These are phyloP conservation scores for Daphne laureola DNA, from an alignment of 441 rosid genomes.

Conservation along the genomic window DNA sequence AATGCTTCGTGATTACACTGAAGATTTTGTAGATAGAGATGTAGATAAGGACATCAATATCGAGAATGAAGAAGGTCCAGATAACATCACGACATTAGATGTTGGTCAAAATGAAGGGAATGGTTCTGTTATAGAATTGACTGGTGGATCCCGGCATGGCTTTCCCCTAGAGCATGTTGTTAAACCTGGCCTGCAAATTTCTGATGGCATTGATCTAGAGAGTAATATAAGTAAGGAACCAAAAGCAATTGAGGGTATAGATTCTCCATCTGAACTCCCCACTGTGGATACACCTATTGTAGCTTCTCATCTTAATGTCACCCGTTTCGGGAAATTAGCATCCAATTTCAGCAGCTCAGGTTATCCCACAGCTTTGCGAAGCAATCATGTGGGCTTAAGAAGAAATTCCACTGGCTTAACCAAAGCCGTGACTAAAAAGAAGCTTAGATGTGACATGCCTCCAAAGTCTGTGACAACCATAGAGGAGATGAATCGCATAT, in stretches of 20 bases:
- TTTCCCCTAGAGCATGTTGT: constrained; percentile 21
- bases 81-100: constrained; percentile 17
- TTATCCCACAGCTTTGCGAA: constrained; percentile 15
- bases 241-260: constrained; percentile 16
- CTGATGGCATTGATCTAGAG: constrained; percentile 10
- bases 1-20: constrained; percentile 12
- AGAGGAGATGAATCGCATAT: constrained; percentile 55
- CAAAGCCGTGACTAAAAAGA: constrained; percentile 37
- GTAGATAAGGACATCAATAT: constrained; percentile 11
- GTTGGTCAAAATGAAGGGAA: constrained; percentile 25
- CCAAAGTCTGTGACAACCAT: constrained; percentile 65
- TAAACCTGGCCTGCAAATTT: constrained; percentile 16
- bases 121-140: constrained; percentile 18
- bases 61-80: constrained; percentile 21
- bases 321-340: constrained; percentile 14
- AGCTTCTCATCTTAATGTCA: constrained; percentile 14
- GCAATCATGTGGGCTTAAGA: constrained; percentile 15
- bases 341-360: constrained; percentile 25
- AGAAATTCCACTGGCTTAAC: constrained; percentile 21
- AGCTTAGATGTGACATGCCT: constrained; percentile 59
- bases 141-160: constrained; percentile 14
- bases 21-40: constrained; percentile 20
- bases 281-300: constrained; percentile 7
- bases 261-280: constrained; percentile 15
- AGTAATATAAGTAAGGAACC: constrained; percentile 15